Conservation (phyloP, 352 stramenopile species). For the Globisporangium paroecandrum region DNA sequence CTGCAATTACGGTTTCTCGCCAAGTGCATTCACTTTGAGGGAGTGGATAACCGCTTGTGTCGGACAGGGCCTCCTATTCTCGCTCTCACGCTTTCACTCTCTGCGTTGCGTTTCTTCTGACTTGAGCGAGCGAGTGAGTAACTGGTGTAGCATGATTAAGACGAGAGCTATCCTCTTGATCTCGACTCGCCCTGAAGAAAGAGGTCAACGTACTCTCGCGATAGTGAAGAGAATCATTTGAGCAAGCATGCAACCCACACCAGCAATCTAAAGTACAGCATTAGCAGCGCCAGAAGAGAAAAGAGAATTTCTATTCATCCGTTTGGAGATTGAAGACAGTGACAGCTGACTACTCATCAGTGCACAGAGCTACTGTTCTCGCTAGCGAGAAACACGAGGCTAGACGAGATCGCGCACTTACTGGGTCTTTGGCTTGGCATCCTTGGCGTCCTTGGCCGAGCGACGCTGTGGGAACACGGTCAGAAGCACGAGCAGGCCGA, state of each 20-base stretch:
- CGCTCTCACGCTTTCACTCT: no score
- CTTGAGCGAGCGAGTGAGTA: background rate
- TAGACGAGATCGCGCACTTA: conserved; percentile 18
- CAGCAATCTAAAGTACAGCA: background rate
- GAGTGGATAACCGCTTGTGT: conserved; percentile 2
- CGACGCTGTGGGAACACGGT: conserved; percentile 53
- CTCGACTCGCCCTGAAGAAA: background rate
- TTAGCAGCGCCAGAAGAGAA: background rate
- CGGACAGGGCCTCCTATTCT: background rate
- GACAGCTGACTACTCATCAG: background rate
- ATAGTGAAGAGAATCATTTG: background rate
- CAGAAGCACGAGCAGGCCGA: conserved; percentile 62
- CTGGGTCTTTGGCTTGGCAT: conserved; percentile 37
- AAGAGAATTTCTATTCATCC: conserved; percentile 11
- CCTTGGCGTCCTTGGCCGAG: conserved; percentile 13
- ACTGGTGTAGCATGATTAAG: background rate
- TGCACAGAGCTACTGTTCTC: background rate
- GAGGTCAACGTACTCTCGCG: background rate
- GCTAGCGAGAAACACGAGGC: background rate
- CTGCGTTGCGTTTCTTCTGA: no score
- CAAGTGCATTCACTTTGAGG: background rate
- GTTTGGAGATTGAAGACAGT: background rate
- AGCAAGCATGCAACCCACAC: background rate
- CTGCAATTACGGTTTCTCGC: conserved; percentile 4
- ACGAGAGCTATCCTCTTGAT: background rate